Base-by-base conservation (phyloP, 2,329 filamentous ascomycete genomes). In the Penicillium thymicola region DNA sequence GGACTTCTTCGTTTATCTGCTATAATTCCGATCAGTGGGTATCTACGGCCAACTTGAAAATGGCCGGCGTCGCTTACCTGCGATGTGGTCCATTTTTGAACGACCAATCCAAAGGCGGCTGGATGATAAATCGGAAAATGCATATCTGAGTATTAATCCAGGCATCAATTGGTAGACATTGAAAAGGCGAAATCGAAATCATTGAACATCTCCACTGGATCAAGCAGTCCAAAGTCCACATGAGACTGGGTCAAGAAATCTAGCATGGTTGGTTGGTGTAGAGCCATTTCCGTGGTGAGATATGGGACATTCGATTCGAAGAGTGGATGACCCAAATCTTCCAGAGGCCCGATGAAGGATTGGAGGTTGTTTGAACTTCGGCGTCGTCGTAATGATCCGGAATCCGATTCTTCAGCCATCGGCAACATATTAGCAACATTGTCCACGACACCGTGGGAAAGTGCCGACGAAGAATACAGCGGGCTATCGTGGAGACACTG, bases 211-310 rank as follows among this genome's bases (percentile, higher is more conserved):
- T 54, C 59, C 16, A 54, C 51, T 14, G 57, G 27, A 27, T 59
- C 55, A 49, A 57, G 51, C n/a, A 55, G 54, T 16, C 49, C 58
- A 21, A 58, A 51, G 27, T 59, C 54, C 37, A 55, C 18, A 28
- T 53, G 30, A 25, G 59, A 45, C 40, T 54, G 54, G 4, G 44
- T 53, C 37, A 59, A 28, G 21, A 61, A 61, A 21, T 61, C 49
- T 25, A 55, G 44, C 59, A 61, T 59, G 9, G 54, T 41, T 1
- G 57, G 57, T 30, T 57, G 51, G n/a, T 56, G 54, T 30, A 61
- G 43, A 51, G 58, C 48, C 57, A 59, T 59, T 37, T 59, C 59
- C 9, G 57, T 58, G 2, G 57, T 58, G 11, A 60, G 40, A 23
- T 54, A 51, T 9, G 59, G 56, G 5, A 54, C 45, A 37, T 44